Conservation (phyloP, 768 basidiomycete genomes). For the Boletus vermiculosoides region DNA sequence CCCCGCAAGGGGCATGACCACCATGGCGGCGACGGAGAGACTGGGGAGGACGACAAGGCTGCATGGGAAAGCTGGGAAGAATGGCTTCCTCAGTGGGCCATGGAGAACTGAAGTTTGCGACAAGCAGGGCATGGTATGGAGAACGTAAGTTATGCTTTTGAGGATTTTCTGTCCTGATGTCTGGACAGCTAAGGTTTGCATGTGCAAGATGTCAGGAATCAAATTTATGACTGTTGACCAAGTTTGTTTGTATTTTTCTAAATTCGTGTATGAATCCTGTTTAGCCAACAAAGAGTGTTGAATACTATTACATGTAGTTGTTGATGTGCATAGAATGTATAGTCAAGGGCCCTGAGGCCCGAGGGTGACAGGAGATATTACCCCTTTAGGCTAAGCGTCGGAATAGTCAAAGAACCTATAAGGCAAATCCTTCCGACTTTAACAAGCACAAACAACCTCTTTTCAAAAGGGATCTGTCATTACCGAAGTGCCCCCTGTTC, state of each 20-base stretch:
- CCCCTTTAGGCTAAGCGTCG: neutral
- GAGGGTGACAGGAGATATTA: neutral
- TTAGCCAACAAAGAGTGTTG: too few species aligned
- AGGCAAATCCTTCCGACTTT: slow-evolving; percentile 20
- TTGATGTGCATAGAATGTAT: neutral
- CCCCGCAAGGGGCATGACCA: slow-evolving; percentile 8
- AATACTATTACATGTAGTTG: neutral
- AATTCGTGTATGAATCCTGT: neutral
- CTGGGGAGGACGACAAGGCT: neutral
- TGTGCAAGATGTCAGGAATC: neutral
- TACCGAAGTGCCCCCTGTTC: neutral
- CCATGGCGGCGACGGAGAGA: neutral
- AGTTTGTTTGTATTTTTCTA: neutral
- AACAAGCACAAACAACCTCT: slow-evolving; percentile 24
- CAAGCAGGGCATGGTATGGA: neutral
- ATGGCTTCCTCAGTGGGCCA: slow-evolving; percentile 17
- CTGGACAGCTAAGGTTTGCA: neutral
- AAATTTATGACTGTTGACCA: neutral
- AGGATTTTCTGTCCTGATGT: neutral
- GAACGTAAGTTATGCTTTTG: neutral
- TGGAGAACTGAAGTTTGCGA: slow-evolving; percentile 5
- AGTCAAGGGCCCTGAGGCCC: neutral
- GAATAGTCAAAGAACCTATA: slow-evolving; percentile 32
- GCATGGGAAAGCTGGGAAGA: slow-evolving; percentile 16
- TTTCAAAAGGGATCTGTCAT: neutral